phyloP scores from a whole-genome alignment of 2,329 filamentous ascomycete genomes.

The Arthroderma sp. region DNA sequence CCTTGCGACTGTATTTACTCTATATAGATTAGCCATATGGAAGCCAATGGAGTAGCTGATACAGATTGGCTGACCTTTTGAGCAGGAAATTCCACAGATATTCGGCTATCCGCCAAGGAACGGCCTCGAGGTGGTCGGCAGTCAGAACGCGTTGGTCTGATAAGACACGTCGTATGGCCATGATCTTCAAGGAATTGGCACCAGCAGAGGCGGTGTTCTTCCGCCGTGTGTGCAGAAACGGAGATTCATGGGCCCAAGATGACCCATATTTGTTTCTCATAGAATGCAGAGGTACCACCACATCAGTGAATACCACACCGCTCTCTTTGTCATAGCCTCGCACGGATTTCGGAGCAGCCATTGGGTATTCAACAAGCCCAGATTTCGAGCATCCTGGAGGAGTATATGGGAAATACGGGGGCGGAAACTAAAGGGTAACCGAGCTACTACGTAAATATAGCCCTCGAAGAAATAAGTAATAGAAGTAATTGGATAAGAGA shows the following conservation, averaged over 20 bases:
- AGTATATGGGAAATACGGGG: no score
- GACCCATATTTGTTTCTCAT: constrained; percentile 13
- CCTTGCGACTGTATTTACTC: constrained; percentile 17
- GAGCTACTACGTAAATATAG: no score
- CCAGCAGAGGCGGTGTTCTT: constrained; percentile 16
- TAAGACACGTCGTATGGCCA: constrained; percentile 21
- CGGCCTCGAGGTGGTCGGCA: constrained; percentile 20
- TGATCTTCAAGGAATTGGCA: constrained; percentile 22
- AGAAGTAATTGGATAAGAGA: no score
- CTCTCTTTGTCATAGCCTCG: constrained; percentile 9
- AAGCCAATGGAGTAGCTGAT: not conserved
- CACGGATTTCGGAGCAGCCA: no score
- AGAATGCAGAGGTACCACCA: constrained; percentile 1
- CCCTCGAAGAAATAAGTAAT: no score
- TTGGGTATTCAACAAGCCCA: no score
- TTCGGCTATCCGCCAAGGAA: constrained; percentile 29
- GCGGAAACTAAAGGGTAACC: no score
- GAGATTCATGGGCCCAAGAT: constrained; percentile 27
- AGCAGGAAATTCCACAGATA: constrained; percentile 28
- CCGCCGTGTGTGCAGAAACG: constrained; percentile 20
- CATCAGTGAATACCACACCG: constrained; percentile 12
- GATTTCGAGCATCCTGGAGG: no score
- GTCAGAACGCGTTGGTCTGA: constrained; percentile 26
- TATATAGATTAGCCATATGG: constrained; percentile 1
- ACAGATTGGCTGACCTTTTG: constrained; percentile 18